Evolutionary conservation across 495 filamentous ascomycete species (phyloP), one percentile per base, ranked within the genome.

Genomic region (Aspergillus kassunensis): DNA sequence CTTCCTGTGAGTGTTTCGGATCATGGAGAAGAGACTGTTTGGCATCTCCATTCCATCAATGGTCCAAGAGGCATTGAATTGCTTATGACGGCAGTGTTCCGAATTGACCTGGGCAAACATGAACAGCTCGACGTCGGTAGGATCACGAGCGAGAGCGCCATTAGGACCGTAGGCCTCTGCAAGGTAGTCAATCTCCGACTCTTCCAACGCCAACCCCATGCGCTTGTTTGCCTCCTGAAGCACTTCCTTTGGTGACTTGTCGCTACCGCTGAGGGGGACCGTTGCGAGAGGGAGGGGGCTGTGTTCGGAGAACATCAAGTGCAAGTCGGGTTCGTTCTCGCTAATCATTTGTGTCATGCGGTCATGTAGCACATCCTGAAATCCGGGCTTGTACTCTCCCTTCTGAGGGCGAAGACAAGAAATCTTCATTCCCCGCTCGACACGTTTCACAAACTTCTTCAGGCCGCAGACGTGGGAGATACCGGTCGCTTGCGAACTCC

Each of bases 61-160:
- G n/a, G 87, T 91, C 89, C 91, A 98, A 16, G 86, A 86, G 13
- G 95, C 91, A 65, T 98, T 98, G 79, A 98, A 98, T 57, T 93
- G 88, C 69, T 85, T 85, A 59, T 86, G 84, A 44, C 83, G 73
- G 58, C 82, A 85, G 59, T 80, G 74, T 49, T 78, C 77, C 6
- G 76, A 80, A 65, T 79, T 79, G 56, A 98, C 91, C 69, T 98
- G 93, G 23, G 91, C 92, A 66, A 97, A 98, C 95, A 97, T 97
- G 78, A 96, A 97, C 12, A 97, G 79, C 71, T 98, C 93, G 45
- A 96, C 87, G 69, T 98, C 93, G 37, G 86, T 85, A 0, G 91
- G 91, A 42, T 84, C 80, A 44, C 83, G 81, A 49, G 68, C 85
- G 62, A 79, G 82, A 36, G 72, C 76, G 12, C 86, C 86, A 19